Base-by-base conservation (phyloP, 768 basidiomycete species). In the Mycena vitilis region DNA sequence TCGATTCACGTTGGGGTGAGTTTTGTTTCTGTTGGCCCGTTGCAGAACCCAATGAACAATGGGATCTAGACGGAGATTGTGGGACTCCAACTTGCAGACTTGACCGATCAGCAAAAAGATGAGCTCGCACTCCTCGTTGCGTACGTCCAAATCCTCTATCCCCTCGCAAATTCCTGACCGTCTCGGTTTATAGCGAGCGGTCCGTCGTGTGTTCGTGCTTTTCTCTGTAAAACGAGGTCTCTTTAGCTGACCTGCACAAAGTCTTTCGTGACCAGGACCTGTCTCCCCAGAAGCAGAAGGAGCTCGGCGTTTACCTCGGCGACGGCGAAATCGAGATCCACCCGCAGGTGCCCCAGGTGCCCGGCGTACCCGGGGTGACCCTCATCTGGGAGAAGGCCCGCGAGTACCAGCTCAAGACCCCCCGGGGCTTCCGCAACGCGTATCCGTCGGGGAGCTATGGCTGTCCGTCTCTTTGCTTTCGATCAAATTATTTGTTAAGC, bases 231-330 rank as follows among this genome's bases (percentile, higher is more conserved):
- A 18, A 3, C 16, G 13, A 23, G 9, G 0, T 11, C 16, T 47
- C 53, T 52, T 20, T 25, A 1, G 48, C 42, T 63, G 49, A 58
- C 30, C 5, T 20, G 38, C 18, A 36, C 37, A 30, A 18, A 71
- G 70, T 73, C 63, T 73, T 73, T 66, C 72, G 72, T 51, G 64
- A 73, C 59, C 72, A 73, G 53, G 72, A 73, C n/a, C 62, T 73
- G 13, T 63, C 67, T 5, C 72, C 67, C 13, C 73, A 73, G 52
- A 57, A 52, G 9, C 73, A 73, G 64, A 57, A 62, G 9, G 73
- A 65, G 7, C 68, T 73, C 9, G 73, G 73, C 53, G 54, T 69
- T 25, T 73, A 73, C 62, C 68, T 71, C 30, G 73, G 73, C 44
- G 65, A 71, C 53, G 70, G 70, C 40, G 70, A 73, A 30, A 67